Evolutionary conservation across 345 rosid genomes (phyloP).

Genomic region (Brassica cretica): DNA sequence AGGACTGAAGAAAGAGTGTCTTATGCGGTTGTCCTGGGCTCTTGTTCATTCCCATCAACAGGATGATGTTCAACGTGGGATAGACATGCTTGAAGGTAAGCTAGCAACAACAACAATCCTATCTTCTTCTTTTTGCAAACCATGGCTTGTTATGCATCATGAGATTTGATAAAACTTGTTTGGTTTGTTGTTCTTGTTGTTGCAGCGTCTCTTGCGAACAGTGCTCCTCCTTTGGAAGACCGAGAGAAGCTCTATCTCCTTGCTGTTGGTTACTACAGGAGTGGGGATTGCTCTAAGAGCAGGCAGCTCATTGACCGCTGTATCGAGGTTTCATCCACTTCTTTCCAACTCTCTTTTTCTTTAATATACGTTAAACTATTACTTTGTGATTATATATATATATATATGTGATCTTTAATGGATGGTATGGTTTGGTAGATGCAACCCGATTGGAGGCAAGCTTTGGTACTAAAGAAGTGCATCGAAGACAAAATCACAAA

Average conservation of each 20-base stretch:
- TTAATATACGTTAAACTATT: background rate
- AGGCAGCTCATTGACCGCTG: slow-evolving; percentile 63
- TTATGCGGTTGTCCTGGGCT: slow-evolving; percentile 86
- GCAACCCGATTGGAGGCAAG: slow-evolving; percentile 88
- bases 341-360: background rate
- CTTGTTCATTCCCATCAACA: slow-evolving; percentile 75
- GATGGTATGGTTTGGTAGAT: slow-evolving; percentile 41
- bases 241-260: slow-evolving; percentile 84
- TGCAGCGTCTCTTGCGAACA: slow-evolving; percentile 68
- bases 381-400: background rate
- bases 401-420: background rate
- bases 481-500: slow-evolving; percentile 70
- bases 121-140: background rate
- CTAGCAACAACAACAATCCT: background rate
- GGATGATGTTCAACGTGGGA: background rate
- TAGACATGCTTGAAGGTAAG: slow-evolving; percentile 46
- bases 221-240: slow-evolving; percentile 50
- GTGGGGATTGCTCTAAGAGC: slow-evolving; percentile 70
- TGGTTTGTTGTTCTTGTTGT: background rate
- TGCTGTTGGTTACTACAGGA: slow-evolving; percentile 79
- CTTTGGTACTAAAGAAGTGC: slow-evolving; percentile 62
- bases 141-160: background rate
- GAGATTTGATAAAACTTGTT: background rate
- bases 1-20: slow-evolving; percentile 55
- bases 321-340: slow-evolving; percentile 27